phyloP scores from a whole-genome alignment of 257 asterid genomes.

The Cruciata laevipes region DNA sequence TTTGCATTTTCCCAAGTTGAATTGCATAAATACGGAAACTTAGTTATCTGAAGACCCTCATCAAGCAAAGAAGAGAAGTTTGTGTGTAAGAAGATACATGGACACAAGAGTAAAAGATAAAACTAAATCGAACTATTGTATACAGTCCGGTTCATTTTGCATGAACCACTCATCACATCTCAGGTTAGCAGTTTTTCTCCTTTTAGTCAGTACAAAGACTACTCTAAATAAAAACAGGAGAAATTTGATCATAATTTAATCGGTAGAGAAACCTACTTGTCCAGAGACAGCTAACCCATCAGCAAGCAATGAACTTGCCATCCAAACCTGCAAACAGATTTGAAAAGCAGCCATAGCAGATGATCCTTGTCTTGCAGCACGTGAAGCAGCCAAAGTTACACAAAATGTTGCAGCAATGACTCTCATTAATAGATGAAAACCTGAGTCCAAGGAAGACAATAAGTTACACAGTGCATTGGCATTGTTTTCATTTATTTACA shows the following conservation, averaged over 20 bases:
- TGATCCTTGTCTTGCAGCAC: conserved; percentile 71
- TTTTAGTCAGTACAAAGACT: neutral
- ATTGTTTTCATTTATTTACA: neutral
- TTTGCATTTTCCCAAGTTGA: neutral
- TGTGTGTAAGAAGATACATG: no score
- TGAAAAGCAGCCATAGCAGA: conserved; percentile 88
- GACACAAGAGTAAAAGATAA: no score
- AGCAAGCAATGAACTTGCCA: conserved; percentile 73
- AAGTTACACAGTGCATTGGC: neutral
- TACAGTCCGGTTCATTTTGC: neutral
- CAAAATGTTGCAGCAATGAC: conserved; percentile 86
- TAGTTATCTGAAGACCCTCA: no score
- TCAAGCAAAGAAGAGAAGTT: neutral
- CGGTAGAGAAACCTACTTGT: conserved; percentile 37
- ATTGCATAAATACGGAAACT: neutral
- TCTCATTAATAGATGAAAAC: conserved; percentile 55
- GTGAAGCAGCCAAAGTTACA: conserved; percentile 72
- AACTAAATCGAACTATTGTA: no score
- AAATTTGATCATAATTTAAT: no score
- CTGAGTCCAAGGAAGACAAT: conserved; percentile 23
- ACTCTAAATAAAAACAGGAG: neutral
- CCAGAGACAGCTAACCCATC: conserved; percentile 89
- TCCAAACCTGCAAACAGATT: conserved; percentile 83
- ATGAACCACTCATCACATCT: neutral
- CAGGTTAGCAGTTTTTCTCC: neutral